Conservation (phyloP, 768 basidiomycete genomes). For the Candolleomyces eurysporus region DNA sequence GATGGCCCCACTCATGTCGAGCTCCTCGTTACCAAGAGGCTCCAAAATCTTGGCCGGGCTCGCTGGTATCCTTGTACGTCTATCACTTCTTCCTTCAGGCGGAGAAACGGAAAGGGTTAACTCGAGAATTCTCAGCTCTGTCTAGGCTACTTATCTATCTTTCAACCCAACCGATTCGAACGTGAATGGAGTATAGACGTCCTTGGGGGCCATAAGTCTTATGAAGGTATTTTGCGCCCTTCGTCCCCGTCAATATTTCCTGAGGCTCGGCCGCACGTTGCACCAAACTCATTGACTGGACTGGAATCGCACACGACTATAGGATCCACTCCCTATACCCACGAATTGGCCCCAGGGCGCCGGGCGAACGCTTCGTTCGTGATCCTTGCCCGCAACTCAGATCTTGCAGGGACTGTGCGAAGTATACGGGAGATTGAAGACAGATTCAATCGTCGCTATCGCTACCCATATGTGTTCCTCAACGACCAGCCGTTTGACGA, state of each 20-base stretch:
- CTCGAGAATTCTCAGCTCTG: neutral
- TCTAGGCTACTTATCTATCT: neutral
- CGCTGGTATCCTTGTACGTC: neutral
- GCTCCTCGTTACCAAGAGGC: neutral
- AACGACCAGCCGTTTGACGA: constrained; percentile 82
- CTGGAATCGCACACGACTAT: neutral
- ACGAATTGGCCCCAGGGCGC: neutral
- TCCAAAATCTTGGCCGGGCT: neutral
- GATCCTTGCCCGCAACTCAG: constrained; percentile 63
- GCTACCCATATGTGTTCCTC: constrained; percentile 87
- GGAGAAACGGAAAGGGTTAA: neutral
- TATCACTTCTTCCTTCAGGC: neutral
- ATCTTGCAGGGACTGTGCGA: constrained; percentile 54
- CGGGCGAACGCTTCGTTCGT: constrained; percentile 38
- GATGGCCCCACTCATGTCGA: neutral
- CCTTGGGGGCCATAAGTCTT: neutral
- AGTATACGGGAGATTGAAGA: constrained; percentile 78
- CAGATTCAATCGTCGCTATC: constrained; percentile 73
- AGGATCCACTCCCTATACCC: neutral
- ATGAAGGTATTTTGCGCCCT: no score
- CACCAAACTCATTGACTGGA: neutral
- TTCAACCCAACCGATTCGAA: neutral
- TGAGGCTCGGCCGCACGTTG: neutral
- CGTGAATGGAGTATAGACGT: neutral
- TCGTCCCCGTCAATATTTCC: no score